A percentile compares a stretch with the other conserved stretches of the same genome.
Evolutionary conservation across 75 land plant genomes (phyloP).

Genomic region (Selaginella moellendorffii): DNA sequence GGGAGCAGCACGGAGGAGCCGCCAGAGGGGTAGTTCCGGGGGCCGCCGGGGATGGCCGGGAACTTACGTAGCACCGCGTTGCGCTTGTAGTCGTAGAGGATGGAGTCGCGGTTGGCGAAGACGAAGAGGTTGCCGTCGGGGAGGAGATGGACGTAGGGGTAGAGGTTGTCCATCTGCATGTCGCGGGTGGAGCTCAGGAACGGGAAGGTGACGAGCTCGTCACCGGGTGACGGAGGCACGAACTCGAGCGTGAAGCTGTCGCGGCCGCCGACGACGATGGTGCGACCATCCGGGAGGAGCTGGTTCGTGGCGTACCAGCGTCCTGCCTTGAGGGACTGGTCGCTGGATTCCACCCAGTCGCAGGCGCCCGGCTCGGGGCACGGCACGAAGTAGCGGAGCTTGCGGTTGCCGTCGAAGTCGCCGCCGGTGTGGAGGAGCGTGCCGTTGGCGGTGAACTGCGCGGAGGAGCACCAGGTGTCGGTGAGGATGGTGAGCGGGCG

Average conservation of each 20-base stretch:
- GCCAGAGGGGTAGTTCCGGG: conserved; percentile 41
- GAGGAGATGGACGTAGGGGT: conserved; percentile 36
- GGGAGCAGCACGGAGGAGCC: conserved; percentile 33
- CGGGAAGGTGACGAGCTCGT: conserved; percentile 12
- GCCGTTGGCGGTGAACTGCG: conserved; percentile 41
- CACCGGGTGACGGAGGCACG: conserved; percentile 15
- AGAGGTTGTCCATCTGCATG: conserved; percentile 28
- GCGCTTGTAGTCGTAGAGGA: conserved; percentile 23
- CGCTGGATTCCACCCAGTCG: conserved; percentile 48
- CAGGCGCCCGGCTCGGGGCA: conserved; percentile 15
- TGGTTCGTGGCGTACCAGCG: conserved; percentile 37
- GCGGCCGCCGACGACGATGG: conserved; percentile 30
- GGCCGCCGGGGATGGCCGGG: conserved; percentile 23
- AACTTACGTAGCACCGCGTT: conserved; percentile 16
- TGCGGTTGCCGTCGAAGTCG: conserved; percentile 36
- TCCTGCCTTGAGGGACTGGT: conserved; percentile 12
- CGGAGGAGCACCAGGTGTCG: conserved; percentile 79
- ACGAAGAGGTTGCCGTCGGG: conserved; percentile 36
- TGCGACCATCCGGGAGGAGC: conserved; percentile 28
- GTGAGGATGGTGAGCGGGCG: conserved; percentile 43
- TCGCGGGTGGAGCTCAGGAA: conserved; percentile 35
- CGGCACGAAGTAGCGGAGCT: conserved; percentile 29
- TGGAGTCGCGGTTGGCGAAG: conserved; percentile 31
- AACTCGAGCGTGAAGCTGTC: conserved; percentile 24
- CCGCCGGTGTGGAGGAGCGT: conserved; percentile 71